Evolutionary conservation across 441 rosid species (phyloP).

Genomic region (Arabidopsis hybrid): DNA sequence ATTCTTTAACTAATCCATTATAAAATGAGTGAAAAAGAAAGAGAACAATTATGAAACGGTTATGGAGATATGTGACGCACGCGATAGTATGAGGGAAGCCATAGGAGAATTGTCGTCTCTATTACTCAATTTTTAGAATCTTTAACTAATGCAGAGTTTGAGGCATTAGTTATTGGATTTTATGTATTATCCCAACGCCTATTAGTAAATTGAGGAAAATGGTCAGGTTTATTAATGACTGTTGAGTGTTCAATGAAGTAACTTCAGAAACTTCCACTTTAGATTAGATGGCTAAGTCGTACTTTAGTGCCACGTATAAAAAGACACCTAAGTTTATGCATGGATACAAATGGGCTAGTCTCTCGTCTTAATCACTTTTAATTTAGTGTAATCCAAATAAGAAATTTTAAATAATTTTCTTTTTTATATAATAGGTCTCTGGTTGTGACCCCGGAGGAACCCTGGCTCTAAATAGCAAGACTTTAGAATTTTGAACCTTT

Average conservation of each 20-base stretch:
- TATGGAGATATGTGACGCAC: background rate
- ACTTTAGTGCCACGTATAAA: no score
- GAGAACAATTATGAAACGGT: background rate
- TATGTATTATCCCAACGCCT: background rate
- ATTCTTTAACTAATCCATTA: background rate
- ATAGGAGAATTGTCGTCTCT: background rate
- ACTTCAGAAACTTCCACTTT: background rate
- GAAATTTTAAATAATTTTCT: no score
- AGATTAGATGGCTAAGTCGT: background rate
- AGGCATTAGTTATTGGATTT: background rate
- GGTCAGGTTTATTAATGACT: background rate
- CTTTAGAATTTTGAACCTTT: no score
- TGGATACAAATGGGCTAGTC: no score
- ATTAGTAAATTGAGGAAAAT: background rate
- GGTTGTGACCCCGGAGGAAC: no score
- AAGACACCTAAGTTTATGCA: no score
- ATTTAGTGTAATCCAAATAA: no score
- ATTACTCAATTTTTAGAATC: background rate
- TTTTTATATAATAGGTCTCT: no score
- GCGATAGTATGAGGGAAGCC: conserved; percentile 15
- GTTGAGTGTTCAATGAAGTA: background rate
- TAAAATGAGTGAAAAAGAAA: background rate
- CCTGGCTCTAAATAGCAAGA: no score
- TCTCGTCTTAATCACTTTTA: no score
- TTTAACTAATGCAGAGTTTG: background rate